These are phyloP conservation scores for Mycena chlorophos DNA, from an alignment of 768 basidiomycete species.

Conservation along the genomic window DNA sequence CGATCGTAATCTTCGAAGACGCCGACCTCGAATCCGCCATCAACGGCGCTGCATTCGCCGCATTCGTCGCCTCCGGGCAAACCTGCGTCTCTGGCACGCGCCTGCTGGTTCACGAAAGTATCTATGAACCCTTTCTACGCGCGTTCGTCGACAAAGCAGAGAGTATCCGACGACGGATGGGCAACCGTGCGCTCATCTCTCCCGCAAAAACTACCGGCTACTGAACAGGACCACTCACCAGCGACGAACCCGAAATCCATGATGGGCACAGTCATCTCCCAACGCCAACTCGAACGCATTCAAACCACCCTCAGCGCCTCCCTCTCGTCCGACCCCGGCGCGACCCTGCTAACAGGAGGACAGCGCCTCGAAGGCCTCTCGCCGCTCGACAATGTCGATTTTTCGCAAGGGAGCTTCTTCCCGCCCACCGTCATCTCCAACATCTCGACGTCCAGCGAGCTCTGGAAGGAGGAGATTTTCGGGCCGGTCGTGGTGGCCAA, in stretches of 20 bases:
- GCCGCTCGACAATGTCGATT: conserved; percentile 67
- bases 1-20: conserved; percentile 78
- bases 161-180: conserved; percentile 69
- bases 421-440: conserved; percentile 74
- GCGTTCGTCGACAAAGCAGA: conserved; percentile 62
- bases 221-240: conserved; percentile 30
- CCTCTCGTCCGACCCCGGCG: conserved; percentile 12
- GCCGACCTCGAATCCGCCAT: conserved; percentile 73
- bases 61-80: conserved; percentile 86
- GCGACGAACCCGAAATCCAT: conserved; percentile 68
- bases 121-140: conserved; percentile 70
- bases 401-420: conserved; percentile 73
- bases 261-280: conserved; percentile 82
- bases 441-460: conserved; percentile 53
- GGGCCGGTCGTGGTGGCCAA: conserved; percentile 81
- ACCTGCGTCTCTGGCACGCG: conserved; percentile 91
- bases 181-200: conserved; percentile 57
- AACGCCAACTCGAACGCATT: conserved; percentile 62
- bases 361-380: conserved; percentile 62
- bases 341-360: conserved; percentile 62
- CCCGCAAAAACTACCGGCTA: background rate
- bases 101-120: conserved; percentile 66
- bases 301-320: conserved; percentile 50
- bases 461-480: conserved; percentile 86
- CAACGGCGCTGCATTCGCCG: conserved; percentile 81